phyloP scores from a whole-genome alignment of 23 red algal genomes.

The Gracilaria domingensis region DNA sequence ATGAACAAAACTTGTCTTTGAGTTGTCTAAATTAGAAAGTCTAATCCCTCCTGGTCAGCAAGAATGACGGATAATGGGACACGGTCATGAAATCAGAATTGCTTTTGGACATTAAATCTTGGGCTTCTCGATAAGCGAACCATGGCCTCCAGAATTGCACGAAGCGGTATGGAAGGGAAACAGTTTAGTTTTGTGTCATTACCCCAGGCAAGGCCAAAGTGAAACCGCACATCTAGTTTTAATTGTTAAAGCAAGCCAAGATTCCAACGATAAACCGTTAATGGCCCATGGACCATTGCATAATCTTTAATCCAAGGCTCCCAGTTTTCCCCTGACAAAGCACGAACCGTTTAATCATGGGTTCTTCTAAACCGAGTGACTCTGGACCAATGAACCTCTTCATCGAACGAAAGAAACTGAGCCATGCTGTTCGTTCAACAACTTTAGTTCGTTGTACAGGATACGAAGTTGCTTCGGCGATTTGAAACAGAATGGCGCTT shows the following conservation, averaged over 20 bases:
- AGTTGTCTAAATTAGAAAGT: too few relatives aligned
- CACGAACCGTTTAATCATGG: not conserved
- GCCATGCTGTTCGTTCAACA: not conserved
- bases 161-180: not conserved
- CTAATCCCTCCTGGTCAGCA: too few relatives aligned
- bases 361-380: not conserved
- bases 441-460: not conserved
- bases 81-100: not conserved
- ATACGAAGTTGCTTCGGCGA: not conserved
- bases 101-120: not conserved
- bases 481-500: not conserved
- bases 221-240: not conserved
- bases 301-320: not conserved
- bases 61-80: not conserved
- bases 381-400: not conserved
- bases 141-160: not conserved
- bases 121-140: not conserved
- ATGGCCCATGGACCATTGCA: constrained; percentile 15
- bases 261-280: constrained; percentile 22
- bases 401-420: not conserved
- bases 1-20: too few relatives aligned
- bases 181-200: not conserved
- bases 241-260: not conserved
- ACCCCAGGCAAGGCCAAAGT: not conserved
- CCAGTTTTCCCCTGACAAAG: not conserved